phyloP scores from a whole-genome alignment of 176 grass and related monocot genomes.

The Phoenix roebelenii region DNA sequence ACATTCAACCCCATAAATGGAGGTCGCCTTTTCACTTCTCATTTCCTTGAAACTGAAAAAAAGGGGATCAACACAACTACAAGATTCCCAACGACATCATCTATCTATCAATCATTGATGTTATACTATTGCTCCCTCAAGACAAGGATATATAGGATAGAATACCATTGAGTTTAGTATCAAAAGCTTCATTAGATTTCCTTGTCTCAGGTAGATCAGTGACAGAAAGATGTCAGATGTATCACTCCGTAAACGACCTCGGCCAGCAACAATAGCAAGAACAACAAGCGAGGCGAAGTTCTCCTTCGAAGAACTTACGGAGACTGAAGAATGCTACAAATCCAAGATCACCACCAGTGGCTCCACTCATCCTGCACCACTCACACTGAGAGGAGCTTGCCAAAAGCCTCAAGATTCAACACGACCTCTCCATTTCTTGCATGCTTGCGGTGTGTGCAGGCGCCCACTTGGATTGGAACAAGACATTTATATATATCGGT shows the following conservation, averaged over 20 bases:
- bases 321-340: slow-evolving; percentile 5
- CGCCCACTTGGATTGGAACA: slow-evolving; percentile 21
- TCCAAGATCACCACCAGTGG: background rate
- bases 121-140: slow-evolving; percentile 4
- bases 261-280: slow-evolving; percentile 2
- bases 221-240: slow-evolving; percentile 13
- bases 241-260: slow-evolving; percentile 7
- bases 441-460: slow-evolving; percentile 17
- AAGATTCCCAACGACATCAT: no score
- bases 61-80: background rate
- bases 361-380: no score
- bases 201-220: no score
- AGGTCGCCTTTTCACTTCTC: background rate
- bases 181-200: no score
- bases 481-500: slow-evolving; percentile 37
- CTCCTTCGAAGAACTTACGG: background rate
- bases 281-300: slow-evolving; percentile 24
- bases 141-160: slow-evolving; percentile 11
- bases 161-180: background rate
- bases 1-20: no score
- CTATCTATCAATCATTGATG: background rate
- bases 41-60: slow-evolving; percentile 23
- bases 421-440: slow-evolving; percentile 25
- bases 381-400: no score
- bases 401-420: slow-evolving; percentile 9